phyloP scores from a whole-genome alignment of 257 asterid species.

The Jaltomata sinuosa region DNA sequence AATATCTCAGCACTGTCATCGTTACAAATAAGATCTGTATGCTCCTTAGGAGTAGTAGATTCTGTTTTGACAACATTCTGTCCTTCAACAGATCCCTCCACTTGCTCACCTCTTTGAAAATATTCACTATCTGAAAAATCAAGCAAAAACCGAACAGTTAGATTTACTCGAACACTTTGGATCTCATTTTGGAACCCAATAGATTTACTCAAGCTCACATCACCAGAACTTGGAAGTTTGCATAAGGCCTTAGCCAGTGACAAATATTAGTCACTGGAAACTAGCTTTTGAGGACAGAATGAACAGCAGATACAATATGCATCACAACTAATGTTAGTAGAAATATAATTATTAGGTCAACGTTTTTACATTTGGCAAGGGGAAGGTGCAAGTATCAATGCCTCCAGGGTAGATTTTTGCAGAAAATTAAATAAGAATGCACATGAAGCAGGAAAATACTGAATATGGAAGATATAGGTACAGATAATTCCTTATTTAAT shows the following conservation, averaged over 20 bases:
- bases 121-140: slow-evolving; percentile 32
- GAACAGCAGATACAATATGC: background rate
- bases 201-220: background rate
- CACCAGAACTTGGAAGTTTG: background rate
- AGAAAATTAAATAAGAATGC: background rate
- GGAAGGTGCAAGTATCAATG: background rate
- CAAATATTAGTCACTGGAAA: background rate
- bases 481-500: no score
- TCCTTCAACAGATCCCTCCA: slow-evolving; percentile 11
- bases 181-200: background rate
- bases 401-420: background rate
- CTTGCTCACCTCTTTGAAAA: slow-evolving; percentile 16
- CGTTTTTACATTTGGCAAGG: background rate
- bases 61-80: slow-evolving; percentile 23
- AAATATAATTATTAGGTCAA: background rate
- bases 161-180: background rate
- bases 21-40: slow-evolving; percentile 11
- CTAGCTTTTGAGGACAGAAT: background rate
- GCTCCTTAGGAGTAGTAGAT: slow-evolving; percentile 9
- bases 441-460: no score
- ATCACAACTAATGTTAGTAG: background rate
- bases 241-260: background rate
- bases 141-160: background rate
- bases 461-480: no score
- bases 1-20: slow-evolving; percentile 10